phyloP scores from a whole-genome alignment of 352 stramenopile genomes.

The Elongisporangium prolatum region DNA sequence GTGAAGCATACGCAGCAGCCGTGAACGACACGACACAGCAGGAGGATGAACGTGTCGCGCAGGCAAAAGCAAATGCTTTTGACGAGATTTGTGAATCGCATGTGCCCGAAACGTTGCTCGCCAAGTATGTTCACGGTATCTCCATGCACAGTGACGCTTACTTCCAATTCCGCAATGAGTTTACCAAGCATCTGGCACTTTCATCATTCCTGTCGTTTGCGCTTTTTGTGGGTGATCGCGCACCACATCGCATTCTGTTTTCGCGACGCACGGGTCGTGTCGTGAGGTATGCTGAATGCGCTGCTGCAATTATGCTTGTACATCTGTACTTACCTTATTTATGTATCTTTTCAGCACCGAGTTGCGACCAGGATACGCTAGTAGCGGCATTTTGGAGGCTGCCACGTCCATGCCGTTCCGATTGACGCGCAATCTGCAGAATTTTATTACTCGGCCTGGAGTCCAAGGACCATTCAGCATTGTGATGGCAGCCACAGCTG shows the following conservation, averaged over 20 bases:
- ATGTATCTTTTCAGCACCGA: conserved; percentile 40
- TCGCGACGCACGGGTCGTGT: conserved; percentile 72
- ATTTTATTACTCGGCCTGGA: conserved; percentile 79
- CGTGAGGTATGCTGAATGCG: conserved; percentile 36
- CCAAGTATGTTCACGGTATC: conserved; percentile 82
- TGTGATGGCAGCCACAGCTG: conserved; percentile 72
- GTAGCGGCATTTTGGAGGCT: conserved; percentile 74
- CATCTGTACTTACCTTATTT: conserved; percentile 2
- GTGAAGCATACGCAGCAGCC: conserved; percentile 49
- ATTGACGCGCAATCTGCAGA: conserved; percentile 85
- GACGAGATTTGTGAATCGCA: conserved; percentile 74
- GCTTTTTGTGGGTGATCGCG: conserved; percentile 81
- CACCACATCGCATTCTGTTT: conserved; percentile 81
- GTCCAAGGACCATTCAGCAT: conserved; percentile 86
- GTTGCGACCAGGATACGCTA: conserved; percentile 79
- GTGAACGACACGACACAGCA: conserved; percentile 33
- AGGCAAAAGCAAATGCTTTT: conserved; percentile 68
- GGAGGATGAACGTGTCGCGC: conserved; percentile 56
- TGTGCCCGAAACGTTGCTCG: conserved; percentile 79
- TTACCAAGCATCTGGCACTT: conserved; percentile 82
- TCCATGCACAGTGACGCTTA: conserved; percentile 72
- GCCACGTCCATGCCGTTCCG: conserved; percentile 86
- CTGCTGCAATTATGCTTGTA: too few relatives aligned
- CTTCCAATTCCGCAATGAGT: conserved; percentile 84
- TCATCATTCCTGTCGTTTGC: conserved; percentile 84